Conservation (phyloP, 1,284 basidiomycete species). For the Cystobasidiaceae sp. region DNA sequence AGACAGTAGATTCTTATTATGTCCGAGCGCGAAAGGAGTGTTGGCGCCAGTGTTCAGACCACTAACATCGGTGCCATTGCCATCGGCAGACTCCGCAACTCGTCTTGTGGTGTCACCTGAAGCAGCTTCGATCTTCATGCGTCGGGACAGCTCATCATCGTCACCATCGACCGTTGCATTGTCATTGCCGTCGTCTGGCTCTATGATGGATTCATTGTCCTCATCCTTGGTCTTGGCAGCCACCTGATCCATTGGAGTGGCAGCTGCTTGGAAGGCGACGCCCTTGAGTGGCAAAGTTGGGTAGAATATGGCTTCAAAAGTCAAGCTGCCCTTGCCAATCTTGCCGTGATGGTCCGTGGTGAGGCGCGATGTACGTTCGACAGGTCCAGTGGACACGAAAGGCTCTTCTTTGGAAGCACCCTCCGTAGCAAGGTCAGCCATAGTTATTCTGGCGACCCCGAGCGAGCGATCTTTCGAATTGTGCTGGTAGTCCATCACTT, state of each 20-base stretch:
- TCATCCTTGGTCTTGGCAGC: slow-evolving; percentile 44
- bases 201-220: too few species aligned
- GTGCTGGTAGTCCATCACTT: slow-evolving; percentile 95
- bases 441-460: slow-evolving; percentile 73
- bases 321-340: slow-evolving; percentile 68
- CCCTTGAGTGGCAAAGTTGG: slow-evolving; percentile 73
- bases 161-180: slow-evolving; percentile 37
- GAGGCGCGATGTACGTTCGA: slow-evolving; percentile 61
- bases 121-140: slow-evolving; percentile 13
- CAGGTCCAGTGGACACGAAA: slow-evolving; percentile 66
- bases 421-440: slow-evolving; percentile 62
- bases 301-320: slow-evolving; percentile 82
- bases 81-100: too few species aligned
- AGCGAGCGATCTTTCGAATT: slow-evolving; percentile 68
- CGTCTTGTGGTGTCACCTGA: background rate
- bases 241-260: slow-evolving; percentile 52
- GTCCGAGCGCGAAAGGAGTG: background rate
- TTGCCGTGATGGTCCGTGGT: slow-evolving; percentile 57
- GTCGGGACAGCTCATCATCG: slow-evolving; percentile 14
- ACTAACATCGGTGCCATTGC: background rate
- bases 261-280: slow-evolving; percentile 61
- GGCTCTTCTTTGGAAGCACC: slow-evolving; percentile 58
- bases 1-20: slow-evolving; percentile 3
- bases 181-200: slow-evolving; percentile 48
- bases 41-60: background rate